These are phyloP conservation scores for Globisporangium paddicum DNA, from an alignment of 352 stramenopile genomes.

Conservation along the genomic window DNA sequence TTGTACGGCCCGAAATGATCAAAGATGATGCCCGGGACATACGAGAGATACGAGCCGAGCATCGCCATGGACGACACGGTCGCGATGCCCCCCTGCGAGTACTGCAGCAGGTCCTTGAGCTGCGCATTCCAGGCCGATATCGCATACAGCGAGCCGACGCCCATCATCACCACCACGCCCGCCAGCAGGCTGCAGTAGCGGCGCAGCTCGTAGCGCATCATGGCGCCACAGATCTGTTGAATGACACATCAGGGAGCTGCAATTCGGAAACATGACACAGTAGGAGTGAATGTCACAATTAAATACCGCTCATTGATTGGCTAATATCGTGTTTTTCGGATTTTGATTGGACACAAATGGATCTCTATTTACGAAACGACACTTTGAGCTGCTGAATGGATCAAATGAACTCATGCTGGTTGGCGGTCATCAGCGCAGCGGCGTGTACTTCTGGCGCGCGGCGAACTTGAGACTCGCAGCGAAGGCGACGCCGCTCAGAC, in stretches of 20 bases:
- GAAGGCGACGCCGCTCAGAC: conserved; percentile 44
- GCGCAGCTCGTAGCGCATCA: conserved; percentile 17
- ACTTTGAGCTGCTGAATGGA: neutral
- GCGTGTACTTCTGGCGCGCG: conserved; percentile 22
- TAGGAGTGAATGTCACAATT: neutral
- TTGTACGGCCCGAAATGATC: conserved; percentile 58
- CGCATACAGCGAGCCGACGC: conserved; percentile 72
- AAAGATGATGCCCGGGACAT: conserved; percentile 65
- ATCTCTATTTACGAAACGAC: neutral
- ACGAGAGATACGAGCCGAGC: conserved; percentile 75
- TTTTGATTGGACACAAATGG: neutral
- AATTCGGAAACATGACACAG: neutral
- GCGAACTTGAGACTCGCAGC: conserved; percentile 53
- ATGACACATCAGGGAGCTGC: too few species aligned
- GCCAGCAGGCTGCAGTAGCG: conserved; percentile 43
- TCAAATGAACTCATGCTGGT: neutral
- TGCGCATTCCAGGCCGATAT: conserved; percentile 82
- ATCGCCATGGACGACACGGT: conserved; percentile 69
- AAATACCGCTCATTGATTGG: neutral
- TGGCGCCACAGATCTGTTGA: too few species aligned
- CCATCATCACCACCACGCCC: conserved; percentile 62
- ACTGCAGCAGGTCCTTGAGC: conserved; percentile 72
- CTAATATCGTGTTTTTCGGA: neutral
- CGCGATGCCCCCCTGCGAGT: conserved; percentile 70
- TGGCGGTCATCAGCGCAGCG: conserved; percentile 3